Base-by-base conservation (phyloP, 208 protist species). In the Lotmaria passim region DNA sequence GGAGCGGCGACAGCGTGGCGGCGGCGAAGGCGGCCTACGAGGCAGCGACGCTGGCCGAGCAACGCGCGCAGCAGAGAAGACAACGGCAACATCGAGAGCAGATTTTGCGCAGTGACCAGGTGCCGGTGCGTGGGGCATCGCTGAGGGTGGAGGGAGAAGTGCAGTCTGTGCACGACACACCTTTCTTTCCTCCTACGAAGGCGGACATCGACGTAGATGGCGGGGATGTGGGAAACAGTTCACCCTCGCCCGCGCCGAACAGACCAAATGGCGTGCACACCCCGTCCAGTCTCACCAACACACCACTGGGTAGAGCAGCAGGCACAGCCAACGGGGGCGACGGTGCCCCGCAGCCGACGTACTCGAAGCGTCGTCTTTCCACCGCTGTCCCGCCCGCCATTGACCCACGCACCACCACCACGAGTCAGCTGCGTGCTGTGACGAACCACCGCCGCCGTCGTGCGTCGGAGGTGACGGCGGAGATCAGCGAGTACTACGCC, bases 391-490 rank as follows among this genome's bases (percentile, higher is more conserved):
- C 48, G 48, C 68, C 56, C 30, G 59, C 52, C 69, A 24, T 61
- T 41, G 23, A 12, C 7, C 58, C 59, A 7, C 59, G 69, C 4
- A 14, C 3, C n/a, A 73, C 68, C 6, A 43, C 44, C 11, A 66
- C 68, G n/a, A 73, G 68, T 59, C 26, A 58, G 15, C 58, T 73
- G 36, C 68, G 68, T 34, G 15, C 31, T 8, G 24, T 59, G 19
- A 66, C 58, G 23, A 66, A 48, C 59, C 68, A 60, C 36, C 68
- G 58, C 21, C 26, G 30, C 21, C 68, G 68, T 12, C 58, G 50
- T 12, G 57, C 56, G 17, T 53, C 58, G 2, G 68, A 73, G 28
- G 39, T 34, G 57, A 38, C 56, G 44, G 57, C 39, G 39, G 30
- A 51, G 3, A 51, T 58, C 14, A 30, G 41, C 19, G 15, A 17